phyloP scores from a whole-genome alignment of 2,329 filamentous ascomycete genomes.

The Alternaria arbusti region DNA sequence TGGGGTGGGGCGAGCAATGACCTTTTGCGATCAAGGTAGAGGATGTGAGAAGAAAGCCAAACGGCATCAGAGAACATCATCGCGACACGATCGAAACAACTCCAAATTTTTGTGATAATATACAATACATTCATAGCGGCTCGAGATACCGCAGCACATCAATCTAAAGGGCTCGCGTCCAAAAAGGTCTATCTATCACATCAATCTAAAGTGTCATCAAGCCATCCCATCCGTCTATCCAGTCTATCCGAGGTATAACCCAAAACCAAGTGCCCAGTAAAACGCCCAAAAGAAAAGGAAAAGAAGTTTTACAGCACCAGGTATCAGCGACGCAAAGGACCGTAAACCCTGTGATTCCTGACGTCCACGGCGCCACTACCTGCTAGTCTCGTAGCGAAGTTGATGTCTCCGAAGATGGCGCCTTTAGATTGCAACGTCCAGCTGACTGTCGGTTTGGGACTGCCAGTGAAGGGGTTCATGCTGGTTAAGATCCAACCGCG shows the following conservation, averaged over 20 bases:
- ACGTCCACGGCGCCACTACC: conserved; percentile 13
- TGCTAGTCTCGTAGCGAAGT: conserved; percentile 25
- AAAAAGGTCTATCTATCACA: not conserved
- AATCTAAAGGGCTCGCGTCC: not conserved
- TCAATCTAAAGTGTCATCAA: not conserved
- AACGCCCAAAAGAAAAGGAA: not conserved
- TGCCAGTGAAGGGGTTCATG: conserved; percentile 32
- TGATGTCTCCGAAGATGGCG: conserved; percentile 48
- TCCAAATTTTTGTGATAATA: not conserved
- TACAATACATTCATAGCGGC: not conserved
- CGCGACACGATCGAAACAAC: too few species aligned
- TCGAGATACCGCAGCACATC: not conserved
- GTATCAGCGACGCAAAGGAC: conserved; percentile 13
- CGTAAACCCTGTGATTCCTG: conserved; percentile 34
- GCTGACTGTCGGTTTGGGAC: conserved; percentile 29
- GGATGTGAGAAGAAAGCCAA: too few species aligned
- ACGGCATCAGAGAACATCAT: too few species aligned
- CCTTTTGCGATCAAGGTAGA: too few species aligned
- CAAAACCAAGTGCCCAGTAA: not conserved
- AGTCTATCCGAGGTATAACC: not conserved
- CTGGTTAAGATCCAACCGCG: conserved; percentile 50
- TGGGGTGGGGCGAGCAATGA: too few species aligned
- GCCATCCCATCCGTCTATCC: not conserved
- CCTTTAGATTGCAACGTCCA: conserved; percentile 52
- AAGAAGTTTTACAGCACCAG: not conserved